Evolutionary conservation across 306 rosid species (phyloP).

Genomic region (Notholithocarpus densiflorus): DNA sequence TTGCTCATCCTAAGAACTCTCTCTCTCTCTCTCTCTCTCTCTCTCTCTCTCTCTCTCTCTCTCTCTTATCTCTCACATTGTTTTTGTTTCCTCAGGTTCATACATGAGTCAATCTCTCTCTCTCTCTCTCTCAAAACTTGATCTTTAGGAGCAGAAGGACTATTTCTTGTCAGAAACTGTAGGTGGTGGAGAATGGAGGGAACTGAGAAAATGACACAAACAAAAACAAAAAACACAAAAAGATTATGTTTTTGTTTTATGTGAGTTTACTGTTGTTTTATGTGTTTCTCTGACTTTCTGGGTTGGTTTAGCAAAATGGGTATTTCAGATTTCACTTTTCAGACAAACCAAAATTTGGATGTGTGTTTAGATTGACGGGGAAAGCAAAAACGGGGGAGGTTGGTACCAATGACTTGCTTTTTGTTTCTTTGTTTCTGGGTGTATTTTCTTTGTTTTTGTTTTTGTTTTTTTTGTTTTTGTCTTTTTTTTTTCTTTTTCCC

Average conservation of each 20-base stretch:
- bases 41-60: background rate
- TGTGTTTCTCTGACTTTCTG: conserved; percentile 13
- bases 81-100: conserved; percentile 29
- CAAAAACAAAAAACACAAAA: conserved; percentile 13
- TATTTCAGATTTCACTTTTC: conserved; percentile 29
- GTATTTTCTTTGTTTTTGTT: background rate
- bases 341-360: conserved; percentile 10
- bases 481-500: background rate
- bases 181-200: conserved; percentile 23
- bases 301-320: conserved; percentile 26
- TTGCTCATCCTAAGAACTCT: conserved; percentile 66
- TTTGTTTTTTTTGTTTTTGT: background rate
- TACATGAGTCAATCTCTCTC: conserved; percentile 23
- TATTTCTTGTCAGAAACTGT: conserved; percentile 32
- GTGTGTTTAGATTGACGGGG: conserved; percentile 50
- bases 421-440: conserved; percentile 32
- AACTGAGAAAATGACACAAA: conserved; percentile 17
- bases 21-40: background rate
- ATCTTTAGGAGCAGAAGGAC: conserved; percentile 14
- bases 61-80: background rate
- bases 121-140: background rate
- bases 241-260: conserved; percentile 25
- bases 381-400: conserved; percentile 43
- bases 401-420: conserved; percentile 35
- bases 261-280: background rate